Evolutionary conservation across 75 land plant genomes (phyloP).

Genomic region (Pinus taeda): DNA sequence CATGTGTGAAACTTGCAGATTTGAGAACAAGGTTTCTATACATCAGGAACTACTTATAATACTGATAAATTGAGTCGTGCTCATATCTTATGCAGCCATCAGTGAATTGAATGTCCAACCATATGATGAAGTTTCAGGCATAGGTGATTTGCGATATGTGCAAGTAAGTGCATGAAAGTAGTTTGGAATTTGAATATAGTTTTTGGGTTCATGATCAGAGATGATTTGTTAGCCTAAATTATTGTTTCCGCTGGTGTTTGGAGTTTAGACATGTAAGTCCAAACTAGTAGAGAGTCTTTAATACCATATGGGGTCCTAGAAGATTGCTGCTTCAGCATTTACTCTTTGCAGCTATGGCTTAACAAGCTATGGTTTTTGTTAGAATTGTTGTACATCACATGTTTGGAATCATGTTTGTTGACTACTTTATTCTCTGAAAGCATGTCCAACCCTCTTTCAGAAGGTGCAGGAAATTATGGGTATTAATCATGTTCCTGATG

Average conservation of each 20-base stretch:
- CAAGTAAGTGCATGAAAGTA: constrained; percentile 50
- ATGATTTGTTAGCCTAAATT: not conserved
- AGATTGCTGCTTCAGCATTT: not conserved
- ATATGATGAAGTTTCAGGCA: constrained; percentile 78
- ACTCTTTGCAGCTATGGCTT: not conserved
- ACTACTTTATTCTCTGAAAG: not conserved
- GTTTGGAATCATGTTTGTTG: not conserved
- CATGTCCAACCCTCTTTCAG: not conserved
- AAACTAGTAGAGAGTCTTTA: not conserved
- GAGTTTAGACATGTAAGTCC: not conserved
- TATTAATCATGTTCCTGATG: not conserved
- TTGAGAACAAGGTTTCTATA: not conserved
- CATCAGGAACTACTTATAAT: not conserved
- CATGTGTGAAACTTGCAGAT: too few species aligned
- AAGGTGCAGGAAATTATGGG: not conserved
- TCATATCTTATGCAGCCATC: constrained; percentile 47
- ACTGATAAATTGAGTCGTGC: not conserved
- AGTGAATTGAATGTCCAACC: constrained; percentile 68
- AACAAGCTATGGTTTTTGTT: not conserved
- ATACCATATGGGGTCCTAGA: not conserved
- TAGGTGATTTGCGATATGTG: constrained; percentile 94
- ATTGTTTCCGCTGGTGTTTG: not conserved
- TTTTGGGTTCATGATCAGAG: not conserved
- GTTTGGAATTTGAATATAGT: not conserved
- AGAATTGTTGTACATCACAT: not conserved